A percentile compares a stretch with the other conserved stretches of the same genome.
phyloP scores from a whole-genome alignment of 163 green algal species.

The Scenedesmus sp. region DNA sequence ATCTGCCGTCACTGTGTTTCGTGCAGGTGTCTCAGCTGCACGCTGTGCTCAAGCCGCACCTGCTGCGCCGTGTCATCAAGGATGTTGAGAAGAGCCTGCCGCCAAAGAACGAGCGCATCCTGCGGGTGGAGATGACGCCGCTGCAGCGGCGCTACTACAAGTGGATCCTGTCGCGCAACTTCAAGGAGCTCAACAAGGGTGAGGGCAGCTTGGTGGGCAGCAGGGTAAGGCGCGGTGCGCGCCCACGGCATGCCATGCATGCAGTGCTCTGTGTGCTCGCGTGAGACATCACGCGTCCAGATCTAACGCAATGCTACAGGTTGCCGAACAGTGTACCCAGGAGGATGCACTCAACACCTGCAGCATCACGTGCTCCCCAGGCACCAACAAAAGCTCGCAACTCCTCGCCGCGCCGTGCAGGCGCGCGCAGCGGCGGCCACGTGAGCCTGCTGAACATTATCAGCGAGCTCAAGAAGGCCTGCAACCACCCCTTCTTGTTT shows the following conservation, averaged over 20 bases:
- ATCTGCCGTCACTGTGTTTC: background rate
- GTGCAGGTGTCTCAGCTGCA: conserved; percentile 84
- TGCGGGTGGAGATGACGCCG: conserved; percentile 96
- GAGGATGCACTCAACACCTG: no score
- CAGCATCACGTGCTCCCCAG: no score
- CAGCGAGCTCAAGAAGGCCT: conserved; percentile 97
- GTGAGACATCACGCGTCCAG: no score
- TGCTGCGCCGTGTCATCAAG: conserved; percentile 98
- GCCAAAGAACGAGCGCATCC: conserved; percentile 97
- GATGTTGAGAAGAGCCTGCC: conserved; percentile 95
- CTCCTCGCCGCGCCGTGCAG: background rate
- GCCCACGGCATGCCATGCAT: background rate
- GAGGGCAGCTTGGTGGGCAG: background rate
- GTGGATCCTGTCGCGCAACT: conserved; percentile 86
- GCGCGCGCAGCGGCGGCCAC: conserved; percentile 56
- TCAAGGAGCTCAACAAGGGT: conserved; percentile 93
- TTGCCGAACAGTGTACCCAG: no score
- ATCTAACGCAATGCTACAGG: no score
- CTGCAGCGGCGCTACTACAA: conserved; percentile 98
- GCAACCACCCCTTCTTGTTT: conserved; percentile 99
- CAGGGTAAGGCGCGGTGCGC: background rate
- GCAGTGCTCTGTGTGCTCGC: background rate
- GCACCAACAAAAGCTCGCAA: no score
- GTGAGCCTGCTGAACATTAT: conserved; percentile 97
- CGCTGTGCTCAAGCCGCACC: conserved; percentile 88